Percentiles rank a stretch among this genome's conserved stretches.
phyloP scores from a whole-genome alignment of 306 rosid species.

The Casuarina cunninghamiana region DNA sequence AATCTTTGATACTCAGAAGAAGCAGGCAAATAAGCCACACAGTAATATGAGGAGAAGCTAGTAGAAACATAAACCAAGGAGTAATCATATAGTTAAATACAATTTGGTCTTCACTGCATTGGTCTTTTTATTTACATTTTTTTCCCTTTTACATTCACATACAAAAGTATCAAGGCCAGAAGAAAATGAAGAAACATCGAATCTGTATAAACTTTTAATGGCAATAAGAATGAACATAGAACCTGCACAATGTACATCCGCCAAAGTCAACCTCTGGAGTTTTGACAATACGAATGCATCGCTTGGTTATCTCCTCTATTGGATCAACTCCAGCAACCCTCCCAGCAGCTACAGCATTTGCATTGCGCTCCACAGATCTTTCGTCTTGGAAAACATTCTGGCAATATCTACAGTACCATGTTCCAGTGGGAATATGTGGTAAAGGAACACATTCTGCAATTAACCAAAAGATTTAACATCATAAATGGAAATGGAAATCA shows the following conservation, averaged over 20 bases:
- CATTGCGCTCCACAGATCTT: constrained; percentile 55
- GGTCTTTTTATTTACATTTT: neutral
- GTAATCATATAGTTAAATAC: neutral
- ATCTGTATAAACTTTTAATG: neutral
- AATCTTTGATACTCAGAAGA: neutral
- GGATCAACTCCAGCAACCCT: constrained; percentile 71
- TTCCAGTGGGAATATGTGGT: constrained; percentile 53
- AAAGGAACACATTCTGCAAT: constrained; percentile 81
- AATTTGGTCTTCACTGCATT: neutral
- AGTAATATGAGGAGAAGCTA: neutral
- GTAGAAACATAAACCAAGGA: neutral
- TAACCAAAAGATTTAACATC: constrained; percentile 6
- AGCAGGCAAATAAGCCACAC: neutral
- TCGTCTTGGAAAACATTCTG: constrained; percentile 59
- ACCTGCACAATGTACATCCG: constrained; percentile 85
- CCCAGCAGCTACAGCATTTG: constrained; percentile 81
- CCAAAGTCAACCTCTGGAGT: constrained; percentile 56
- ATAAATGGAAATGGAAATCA: constrained; percentile 10
- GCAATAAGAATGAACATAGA: neutral
- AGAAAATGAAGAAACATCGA: neutral
- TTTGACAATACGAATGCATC: constrained; percentile 84
- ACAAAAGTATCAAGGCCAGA: neutral
- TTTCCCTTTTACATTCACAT: neutral
- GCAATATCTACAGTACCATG: constrained; percentile 93
- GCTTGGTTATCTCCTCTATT: constrained; percentile 58